Percentiles rank a stretch among this genome's conserved stretches.
Conservation (phyloP, 495 filamentous ascomycete species). For the Aspergillus saccharolyticus region DNA sequence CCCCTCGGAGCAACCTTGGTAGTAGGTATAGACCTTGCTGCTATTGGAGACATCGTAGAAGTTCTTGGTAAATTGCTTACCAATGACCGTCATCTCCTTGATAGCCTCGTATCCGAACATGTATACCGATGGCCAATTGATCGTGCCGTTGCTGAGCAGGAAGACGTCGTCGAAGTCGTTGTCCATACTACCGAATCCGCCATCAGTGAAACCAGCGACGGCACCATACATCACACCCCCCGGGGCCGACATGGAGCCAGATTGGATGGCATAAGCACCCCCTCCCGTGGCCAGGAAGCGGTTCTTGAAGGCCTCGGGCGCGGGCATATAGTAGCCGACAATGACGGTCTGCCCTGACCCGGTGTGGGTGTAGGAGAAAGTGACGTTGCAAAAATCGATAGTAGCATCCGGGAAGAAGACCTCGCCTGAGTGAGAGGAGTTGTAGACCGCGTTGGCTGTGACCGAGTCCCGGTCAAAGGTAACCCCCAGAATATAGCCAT, state of each 20-base stretch:
- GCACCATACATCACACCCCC: slow-evolving; percentile 41
- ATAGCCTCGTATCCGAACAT: slow-evolving; percentile 41
- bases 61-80: slow-evolving; percentile 26
- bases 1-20: slow-evolving; percentile 35
- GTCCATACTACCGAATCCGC: slow-evolving; percentile 33
- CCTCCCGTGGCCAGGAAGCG: slow-evolving; percentile 43
- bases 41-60: slow-evolving; percentile 29
- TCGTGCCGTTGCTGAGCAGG: slow-evolving; percentile 33
- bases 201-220: slow-evolving; percentile 39
- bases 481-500: slow-evolving; percentile 20
- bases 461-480: slow-evolving; percentile 30
- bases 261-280: slow-evolving; percentile 41
- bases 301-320: slow-evolving; percentile 34
- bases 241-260: slow-evolving; percentile 23
- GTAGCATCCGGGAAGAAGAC: slow-evolving; percentile 18
- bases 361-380: slow-evolving; percentile 39
- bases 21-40: slow-evolving; percentile 33
- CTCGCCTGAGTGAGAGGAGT: slow-evolving; percentile 24
- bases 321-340: slow-evolving; percentile 37
- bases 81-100: slow-evolving; percentile 31
- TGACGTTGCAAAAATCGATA: slow-evolving; percentile 41
- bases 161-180: slow-evolving; percentile 31
- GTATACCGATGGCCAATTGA: slow-evolving; percentile 38
- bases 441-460: slow-evolving; percentile 23
- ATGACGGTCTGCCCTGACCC: slow-evolving; percentile 31